phyloP scores from a whole-genome alignment of 1,284 basidiomycete genomes.

The Cryptococcus sp. region DNA sequence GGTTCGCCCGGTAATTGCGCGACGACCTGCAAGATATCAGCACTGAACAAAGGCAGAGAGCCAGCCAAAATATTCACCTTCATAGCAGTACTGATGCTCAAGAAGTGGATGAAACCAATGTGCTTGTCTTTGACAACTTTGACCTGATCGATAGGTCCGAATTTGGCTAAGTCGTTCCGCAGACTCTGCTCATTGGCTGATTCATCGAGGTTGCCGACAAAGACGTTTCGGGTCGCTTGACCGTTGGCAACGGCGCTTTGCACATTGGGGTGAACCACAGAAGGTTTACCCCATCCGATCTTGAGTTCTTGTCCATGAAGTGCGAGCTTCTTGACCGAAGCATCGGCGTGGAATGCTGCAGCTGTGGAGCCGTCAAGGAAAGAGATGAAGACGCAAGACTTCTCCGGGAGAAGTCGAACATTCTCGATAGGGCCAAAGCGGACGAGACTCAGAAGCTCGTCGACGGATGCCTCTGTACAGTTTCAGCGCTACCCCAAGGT shows the following conservation, averaged over 20 bases:
- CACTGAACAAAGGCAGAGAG: not conserved
- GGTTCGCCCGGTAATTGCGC: slow-evolving; percentile 83
- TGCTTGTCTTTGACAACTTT: slow-evolving; percentile 98
- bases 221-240: slow-evolving; percentile 90
- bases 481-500: slow-evolving; percentile 2
- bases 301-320: slow-evolving; percentile 91
- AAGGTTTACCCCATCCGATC: slow-evolving; percentile 83
- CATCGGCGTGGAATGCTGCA: slow-evolving; percentile 91
- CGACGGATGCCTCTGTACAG: slow-evolving; percentile 85
- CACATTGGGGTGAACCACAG: slow-evolving; percentile 77
- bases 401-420: slow-evolving; percentile 94
- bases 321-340: slow-evolving; percentile 84
- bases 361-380: slow-evolving; percentile 90
- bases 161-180: slow-evolving; percentile 76
- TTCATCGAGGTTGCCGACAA: slow-evolving; percentile 87
- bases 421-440: slow-evolving; percentile 96
- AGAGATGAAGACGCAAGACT: slow-evolving; percentile 96
- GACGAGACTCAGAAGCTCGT: slow-evolving; percentile 95
- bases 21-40: slow-evolving; percentile 66
- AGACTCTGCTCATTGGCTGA: slow-evolving; percentile 83
- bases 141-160: slow-evolving; percentile 95
- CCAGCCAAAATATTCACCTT: slow-evolving; percentile 62
- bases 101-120: slow-evolving; percentile 94
- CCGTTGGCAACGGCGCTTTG: slow-evolving; percentile 81
- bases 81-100: slow-evolving; percentile 86